phyloP scores from a whole-genome alignment of 2,329 filamentous ascomycete genomes.

The Zarea fungicola region DNA sequence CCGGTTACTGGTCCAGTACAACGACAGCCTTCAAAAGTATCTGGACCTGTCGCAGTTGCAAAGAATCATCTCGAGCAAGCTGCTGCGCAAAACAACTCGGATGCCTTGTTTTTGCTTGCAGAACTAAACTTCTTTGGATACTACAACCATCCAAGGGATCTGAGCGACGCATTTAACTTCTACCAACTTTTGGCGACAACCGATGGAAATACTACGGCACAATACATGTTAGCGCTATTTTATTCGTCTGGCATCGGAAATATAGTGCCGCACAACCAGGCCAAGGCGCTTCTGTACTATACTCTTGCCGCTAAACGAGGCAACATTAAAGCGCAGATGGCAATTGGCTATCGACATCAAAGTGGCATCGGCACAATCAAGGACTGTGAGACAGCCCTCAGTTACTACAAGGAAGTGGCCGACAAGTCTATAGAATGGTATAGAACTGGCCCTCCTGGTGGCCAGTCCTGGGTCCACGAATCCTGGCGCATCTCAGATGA shows the following conservation, averaged over 20 bases:
- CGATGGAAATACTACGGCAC: slow-evolving; percentile 84
- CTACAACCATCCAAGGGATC: slow-evolving; percentile 79
- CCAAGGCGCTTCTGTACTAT: slow-evolving; percentile 87
- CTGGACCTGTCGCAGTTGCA: slow-evolving; percentile 43
- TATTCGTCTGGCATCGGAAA: slow-evolving; percentile 88
- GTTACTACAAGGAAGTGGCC: slow-evolving; percentile 89
- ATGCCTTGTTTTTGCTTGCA: slow-evolving; percentile 83
- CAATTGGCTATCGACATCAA: slow-evolving; percentile 79
- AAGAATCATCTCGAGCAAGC: slow-evolving; percentile 49
- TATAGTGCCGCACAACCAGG: slow-evolving; percentile 78
- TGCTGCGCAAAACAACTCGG: slow-evolving; percentile 57
- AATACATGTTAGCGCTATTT: slow-evolving; percentile 94
- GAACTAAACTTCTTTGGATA: slow-evolving; percentile 98
- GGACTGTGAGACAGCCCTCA: slow-evolving; percentile 77
- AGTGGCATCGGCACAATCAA: slow-evolving; percentile 79
- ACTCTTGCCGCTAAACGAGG: slow-evolving; percentile 85
- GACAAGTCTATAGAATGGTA: slow-evolving; percentile 89
- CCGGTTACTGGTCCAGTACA: slow-evolving; percentile 43
- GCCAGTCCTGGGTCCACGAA: slow-evolving; percentile 70
- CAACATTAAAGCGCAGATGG: slow-evolving; percentile 87
- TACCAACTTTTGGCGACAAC: slow-evolving; percentile 72
- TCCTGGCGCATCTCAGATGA: slow-evolving; percentile 86
- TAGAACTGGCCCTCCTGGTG: slow-evolving; percentile 84
- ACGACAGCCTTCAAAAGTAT: slow-evolving; percentile 27
- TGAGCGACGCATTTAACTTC: slow-evolving; percentile 70